Percentiles rank a stretch among this genome's conserved stretches.
phyloP scores from a whole-genome alignment of 768 basidiomycete genomes.

The Pleurotus citrinopileatus region DNA sequence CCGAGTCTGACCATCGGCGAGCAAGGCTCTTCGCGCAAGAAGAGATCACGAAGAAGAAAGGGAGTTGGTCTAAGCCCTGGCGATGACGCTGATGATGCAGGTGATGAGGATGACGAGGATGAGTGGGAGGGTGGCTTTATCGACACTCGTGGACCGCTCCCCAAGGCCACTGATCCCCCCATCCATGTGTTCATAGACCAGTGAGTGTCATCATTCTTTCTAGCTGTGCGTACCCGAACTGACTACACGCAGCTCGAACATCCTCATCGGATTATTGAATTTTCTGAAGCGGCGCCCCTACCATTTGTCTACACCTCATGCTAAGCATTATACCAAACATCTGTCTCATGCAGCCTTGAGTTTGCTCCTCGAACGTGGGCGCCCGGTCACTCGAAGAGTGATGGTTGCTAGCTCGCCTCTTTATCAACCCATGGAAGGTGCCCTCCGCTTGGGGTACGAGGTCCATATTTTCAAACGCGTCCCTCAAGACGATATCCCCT shows the following conservation, averaged over 20 bases:
- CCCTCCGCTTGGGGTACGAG: slow-evolving; percentile 72
- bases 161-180: slow-evolving; percentile 12
- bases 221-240: neutral
- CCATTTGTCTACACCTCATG: slow-evolving; percentile 26
- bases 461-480: slow-evolving; percentile 69
- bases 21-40: neutral
- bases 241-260: slow-evolving; percentile 67
- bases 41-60: slow-evolving; percentile 7
- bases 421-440: slow-evolving; percentile 77
- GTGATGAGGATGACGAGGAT: slow-evolving; percentile 19
- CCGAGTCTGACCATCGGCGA: neutral
- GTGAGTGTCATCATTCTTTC: slow-evolving; percentile 23
- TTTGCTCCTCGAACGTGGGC: slow-evolving; percentile 78
- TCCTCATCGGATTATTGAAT: slow-evolving; percentile 78
- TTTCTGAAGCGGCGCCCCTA: slow-evolving; percentile 59
- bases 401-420: slow-evolving; percentile 81
- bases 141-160: slow-evolving; percentile 14
- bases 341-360: slow-evolving; percentile 78
- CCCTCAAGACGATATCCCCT: slow-evolving; percentile 49
- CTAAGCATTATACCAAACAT: slow-evolving; percentile 37
- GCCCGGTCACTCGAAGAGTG: slow-evolving; percentile 70
- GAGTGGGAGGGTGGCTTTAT: slow-evolving; percentile 9
- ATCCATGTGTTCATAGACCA: slow-evolving; percentile 51
- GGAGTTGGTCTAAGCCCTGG: slow-evolving; percentile 6
- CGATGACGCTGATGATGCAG: slow-evolving; percentile 17